Percentiles rank a stretch among this genome's conserved stretches.
Evolutionary conservation across 805 yeast genomes (phyloP).

Genomic region (Candida germanica): DNA sequence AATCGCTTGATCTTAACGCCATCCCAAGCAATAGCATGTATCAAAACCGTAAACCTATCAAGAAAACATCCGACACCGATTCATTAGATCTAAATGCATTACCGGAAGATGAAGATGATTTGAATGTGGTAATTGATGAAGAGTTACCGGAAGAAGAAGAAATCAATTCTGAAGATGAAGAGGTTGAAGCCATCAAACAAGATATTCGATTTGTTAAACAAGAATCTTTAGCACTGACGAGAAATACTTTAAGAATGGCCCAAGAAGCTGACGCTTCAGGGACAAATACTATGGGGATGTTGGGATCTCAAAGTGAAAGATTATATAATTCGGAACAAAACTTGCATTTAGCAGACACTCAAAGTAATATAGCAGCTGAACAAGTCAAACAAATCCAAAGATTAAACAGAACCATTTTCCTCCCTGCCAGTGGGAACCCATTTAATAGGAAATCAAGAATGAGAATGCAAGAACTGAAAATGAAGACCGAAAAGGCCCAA

Average conservation of each 20-base stretch:
- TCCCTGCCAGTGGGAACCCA: constrained; percentile 76
- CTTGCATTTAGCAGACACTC: constrained; percentile 73
- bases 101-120: constrained; percentile 35
- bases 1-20: constrained; percentile 37
- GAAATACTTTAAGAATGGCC: constrained; percentile 67
- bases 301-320: constrained; percentile 91
- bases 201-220: constrained; percentile 82
- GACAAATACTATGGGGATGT: constrained; percentile 78
- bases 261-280: constrained; percentile 47
- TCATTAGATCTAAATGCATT: constrained; percentile 31
- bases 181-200: constrained; percentile 79
- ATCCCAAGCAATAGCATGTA: constrained; percentile 30
- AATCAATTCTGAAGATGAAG: constrained; percentile 72
- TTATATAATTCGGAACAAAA: constrained; percentile 77
- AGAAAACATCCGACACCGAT: constrained; percentile 16
- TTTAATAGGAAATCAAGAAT: constrained; percentile 78
- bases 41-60: constrained; percentile 15
- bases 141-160: constrained; percentile 36
- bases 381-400: constrained; percentile 77
- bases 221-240: constrained; percentile 79
- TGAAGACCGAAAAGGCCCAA: constrained; percentile 58
- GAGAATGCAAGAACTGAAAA: constrained; percentile 67
- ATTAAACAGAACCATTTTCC: constrained; percentile 76
- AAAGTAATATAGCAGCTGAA: constrained; percentile 76
- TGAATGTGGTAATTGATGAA: constrained; percentile 37